Base-by-base conservation (phyloP, 331 rosid species). In the Prunus yedoensis region DNA sequence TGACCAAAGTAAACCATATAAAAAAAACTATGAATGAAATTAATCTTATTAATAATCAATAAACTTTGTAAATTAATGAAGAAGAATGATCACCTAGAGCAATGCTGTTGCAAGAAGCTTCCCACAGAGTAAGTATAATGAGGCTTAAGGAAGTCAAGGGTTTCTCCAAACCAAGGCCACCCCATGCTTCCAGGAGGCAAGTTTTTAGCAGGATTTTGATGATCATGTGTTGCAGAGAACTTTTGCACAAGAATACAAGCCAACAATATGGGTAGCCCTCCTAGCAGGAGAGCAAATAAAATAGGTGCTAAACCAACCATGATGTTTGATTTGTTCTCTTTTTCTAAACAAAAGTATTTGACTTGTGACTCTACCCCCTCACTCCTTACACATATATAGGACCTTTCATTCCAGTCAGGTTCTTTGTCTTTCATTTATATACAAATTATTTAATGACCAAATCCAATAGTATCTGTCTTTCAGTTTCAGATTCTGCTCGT, bases 121-220 rank as follows among this genome's bases (percentile, higher is more conserved):
- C 97, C 96, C 41, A 89, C 35, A 20, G 91, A 81, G 85, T 86
- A 80, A 17, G 96, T 87, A 71, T 20, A 74, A 61, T 93, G 97
- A 68, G 97, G 85, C 73, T 86, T 90, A 77, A 93, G 93, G 66
- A 89, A 89, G 73, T 68, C 50, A 27, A 87, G 89, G 58, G 93
- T 90, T 70, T 90, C 94, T 0, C 96, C 96, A 20, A 63, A 21
- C 43, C 87, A 75, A 0, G 94, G 96, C 86, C 87, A 89, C 11
- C 97, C 97, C 91, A 87, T 82, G 86, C 58, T 85, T 52, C 97
- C 96, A 74, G 27, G 80, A 61, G 93, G 93, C 21, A 90, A 62
- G 50, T 71, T 77, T 63, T 74, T 68, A 43, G 50, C 66, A 15
- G 43, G 69, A 20, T 63, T 38, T 66, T 78, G 32, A 20, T 38